Evolutionary conservation across 257 asterid genomes (phyloP).

Genomic region (Petunia secreta): DNA sequence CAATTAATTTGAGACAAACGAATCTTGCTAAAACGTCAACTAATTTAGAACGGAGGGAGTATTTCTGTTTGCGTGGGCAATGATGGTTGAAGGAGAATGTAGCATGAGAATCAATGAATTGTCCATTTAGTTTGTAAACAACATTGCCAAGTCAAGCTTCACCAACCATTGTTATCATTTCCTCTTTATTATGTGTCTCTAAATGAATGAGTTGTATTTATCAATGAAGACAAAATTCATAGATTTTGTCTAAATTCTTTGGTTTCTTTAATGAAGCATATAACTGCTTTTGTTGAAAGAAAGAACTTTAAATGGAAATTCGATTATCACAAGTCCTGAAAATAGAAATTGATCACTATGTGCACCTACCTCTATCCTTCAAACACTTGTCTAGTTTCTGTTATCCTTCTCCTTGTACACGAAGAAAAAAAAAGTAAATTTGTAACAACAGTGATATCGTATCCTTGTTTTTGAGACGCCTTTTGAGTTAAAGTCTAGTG

Average conservation of each 20-base stretch:
- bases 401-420: background rate
- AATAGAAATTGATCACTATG: background rate
- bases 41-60: no score
- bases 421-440: background rate
- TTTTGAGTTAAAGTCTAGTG: background rate
- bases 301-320: background rate
- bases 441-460: background rate
- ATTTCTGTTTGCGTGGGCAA: background rate
- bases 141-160: background rate
- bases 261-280: background rate
- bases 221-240: constrained; percentile 19
- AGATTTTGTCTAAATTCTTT: background rate
- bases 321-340: background rate
- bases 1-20: no score
- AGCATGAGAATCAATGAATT: constrained; percentile 22
- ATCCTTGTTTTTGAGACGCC: background rate
- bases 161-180: constrained; percentile 20
- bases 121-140: background rate
- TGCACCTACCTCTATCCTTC: background rate
- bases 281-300: constrained; percentile 18
- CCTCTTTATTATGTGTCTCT: background rate
- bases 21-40: no score
- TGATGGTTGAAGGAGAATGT: background rate
- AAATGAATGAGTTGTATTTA: constrained; percentile 4
- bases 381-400: no score